Base-by-base conservation (phyloP, 2,329 filamentous ascomycete genomes). In the Aspergillus novofumigatus region DNA sequence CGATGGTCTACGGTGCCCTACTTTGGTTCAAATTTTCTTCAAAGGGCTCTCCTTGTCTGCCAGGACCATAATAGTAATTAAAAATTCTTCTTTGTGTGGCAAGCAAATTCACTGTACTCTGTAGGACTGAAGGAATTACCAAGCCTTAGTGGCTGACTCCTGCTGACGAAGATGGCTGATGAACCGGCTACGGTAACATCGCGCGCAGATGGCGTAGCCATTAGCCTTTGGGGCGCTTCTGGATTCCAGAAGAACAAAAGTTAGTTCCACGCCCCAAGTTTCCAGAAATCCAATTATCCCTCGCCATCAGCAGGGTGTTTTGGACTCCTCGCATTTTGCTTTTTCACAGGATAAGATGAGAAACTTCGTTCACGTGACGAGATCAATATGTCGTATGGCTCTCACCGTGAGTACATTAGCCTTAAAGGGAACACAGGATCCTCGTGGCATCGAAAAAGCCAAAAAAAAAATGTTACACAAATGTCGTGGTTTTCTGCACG, bases 141-240 rank as follows among this genome's bases (percentile, higher is more conserved):
- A 47, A 47, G 44, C 44, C 44, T 47, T 47, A 20, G 44, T 47
- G 44, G 44, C 44, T 47, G 44, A 23, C 44, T 26, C 21, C 44
- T 23, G 44, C 11, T 26, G 44, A 47, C 44, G 10, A 23, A 26
- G 44, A 25, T 21, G 42, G 42, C 6, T 45, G 42, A 45, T 45
- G 20, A 5, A 32, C n/a, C 48, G 32, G 53, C 45, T 49, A 53
- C 49, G 44, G 51, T 56, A 44, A 53, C 55, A 56, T 56, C 55
- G 54, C 25, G 51, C 28, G 20, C 47, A 49, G 49, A 35, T 51
- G 32, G 35, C 21, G 44, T 23, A 11, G 21, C 14, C 7, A 23
- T 23, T 28, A 42, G 42, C 32, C 29, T 49, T 32, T n/a, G 44
- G 32, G 42, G 42, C 38, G 32, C 41, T 41, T 28, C 23, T 41